Evolutionary conservation across 176 grass and related monocot genomes (phyloP).

Genomic region (Saccharum officinarum): DNA sequence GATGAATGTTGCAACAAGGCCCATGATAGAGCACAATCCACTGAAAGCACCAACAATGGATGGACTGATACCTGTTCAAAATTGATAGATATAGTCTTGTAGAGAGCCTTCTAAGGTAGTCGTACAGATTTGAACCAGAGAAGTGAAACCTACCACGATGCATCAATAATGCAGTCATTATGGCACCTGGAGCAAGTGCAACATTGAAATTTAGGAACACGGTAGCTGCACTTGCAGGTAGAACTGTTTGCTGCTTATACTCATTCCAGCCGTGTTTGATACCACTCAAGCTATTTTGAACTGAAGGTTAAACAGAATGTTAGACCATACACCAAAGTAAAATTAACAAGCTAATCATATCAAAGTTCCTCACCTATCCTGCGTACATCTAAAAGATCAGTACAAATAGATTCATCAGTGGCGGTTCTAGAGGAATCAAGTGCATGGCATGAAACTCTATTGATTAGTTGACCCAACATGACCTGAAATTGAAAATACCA

Average conservation of each 20-base stretch:
- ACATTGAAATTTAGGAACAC: slow-evolving; percentile 95
- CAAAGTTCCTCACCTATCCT: slow-evolving; percentile 67
- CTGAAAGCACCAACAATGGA: slow-evolving; percentile 90
- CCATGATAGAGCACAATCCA: slow-evolving; percentile 94
- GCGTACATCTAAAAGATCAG: slow-evolving; percentile 58
- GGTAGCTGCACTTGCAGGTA: slow-evolving; percentile 89
- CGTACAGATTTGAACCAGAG: slow-evolving; percentile 9
- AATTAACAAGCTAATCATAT: slow-evolving; percentile 12
- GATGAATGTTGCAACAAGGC: slow-evolving; percentile 88
- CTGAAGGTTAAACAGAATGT: slow-evolving; percentile 51
- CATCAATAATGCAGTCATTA: slow-evolving; percentile 94
- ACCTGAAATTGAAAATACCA: slow-evolving; percentile 78
- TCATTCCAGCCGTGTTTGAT: slow-evolving; percentile 91
- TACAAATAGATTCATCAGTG: slow-evolving; percentile 57
- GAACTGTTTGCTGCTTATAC: slow-evolving; percentile 90
- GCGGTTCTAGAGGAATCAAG: slow-evolving; percentile 69
- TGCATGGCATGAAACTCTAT: slow-evolving; percentile 72
- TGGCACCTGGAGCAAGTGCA: slow-evolving; percentile 90
- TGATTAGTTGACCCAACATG: slow-evolving; percentile 87
- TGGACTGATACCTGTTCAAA: slow-evolving; percentile 77
- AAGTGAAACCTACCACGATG: slow-evolving; percentile 71
- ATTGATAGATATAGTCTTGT: neutral
- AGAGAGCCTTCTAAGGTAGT: neutral
- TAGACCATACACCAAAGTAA: slow-evolving; percentile 34
- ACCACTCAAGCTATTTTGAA: slow-evolving; percentile 72